phyloP scores from a whole-genome alignment of 73 alveolate species.

The Stentor roeselii region DNA sequence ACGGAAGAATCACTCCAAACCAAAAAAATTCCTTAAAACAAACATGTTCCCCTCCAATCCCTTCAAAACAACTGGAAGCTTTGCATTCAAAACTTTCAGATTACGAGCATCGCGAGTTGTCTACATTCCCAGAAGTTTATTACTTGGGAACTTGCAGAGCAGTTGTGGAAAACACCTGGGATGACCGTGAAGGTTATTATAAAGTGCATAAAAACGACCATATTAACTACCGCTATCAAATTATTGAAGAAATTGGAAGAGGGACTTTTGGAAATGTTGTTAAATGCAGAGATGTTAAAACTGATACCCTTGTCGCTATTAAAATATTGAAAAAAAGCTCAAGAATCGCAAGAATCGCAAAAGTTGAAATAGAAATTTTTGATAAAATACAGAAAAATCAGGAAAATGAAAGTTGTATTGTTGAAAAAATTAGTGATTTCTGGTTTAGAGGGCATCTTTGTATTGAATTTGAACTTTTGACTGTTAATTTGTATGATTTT shows the following conservation, averaged over 20 bases:
- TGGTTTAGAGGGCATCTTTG: slow-evolving; percentile 61
- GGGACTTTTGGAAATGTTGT: not conserved
- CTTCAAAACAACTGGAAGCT: not conserved
- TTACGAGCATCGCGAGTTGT: not conserved
- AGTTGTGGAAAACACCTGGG: not conserved
- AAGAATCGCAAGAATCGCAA: not conserved
- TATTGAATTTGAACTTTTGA: slow-evolving; percentile 62
- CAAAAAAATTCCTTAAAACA: not conserved
- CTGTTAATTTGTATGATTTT: slow-evolving; percentile 66
- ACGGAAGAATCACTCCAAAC: not conserved
- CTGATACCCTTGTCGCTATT: not conserved
- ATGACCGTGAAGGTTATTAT: not conserved
- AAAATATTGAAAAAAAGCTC: not conserved
- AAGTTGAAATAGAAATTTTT: not conserved
- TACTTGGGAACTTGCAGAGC: not conserved
- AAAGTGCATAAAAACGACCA: not conserved
- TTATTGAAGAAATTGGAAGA: not conserved
- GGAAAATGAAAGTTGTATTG: not conserved
- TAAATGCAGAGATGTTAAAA: not conserved
- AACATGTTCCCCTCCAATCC: not conserved
- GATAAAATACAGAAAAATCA: too few species aligned
- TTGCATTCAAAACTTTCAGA: not conserved
- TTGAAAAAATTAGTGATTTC: slow-evolving; percentile 22
- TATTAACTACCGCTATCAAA: not conserved
- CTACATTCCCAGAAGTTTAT: not conserved